Evolutionary conservation across 768 basidiomycete species (phyloP), one percentile per base, ranked within the genome.

Genomic region (Boletus tylopilopsis): DNA sequence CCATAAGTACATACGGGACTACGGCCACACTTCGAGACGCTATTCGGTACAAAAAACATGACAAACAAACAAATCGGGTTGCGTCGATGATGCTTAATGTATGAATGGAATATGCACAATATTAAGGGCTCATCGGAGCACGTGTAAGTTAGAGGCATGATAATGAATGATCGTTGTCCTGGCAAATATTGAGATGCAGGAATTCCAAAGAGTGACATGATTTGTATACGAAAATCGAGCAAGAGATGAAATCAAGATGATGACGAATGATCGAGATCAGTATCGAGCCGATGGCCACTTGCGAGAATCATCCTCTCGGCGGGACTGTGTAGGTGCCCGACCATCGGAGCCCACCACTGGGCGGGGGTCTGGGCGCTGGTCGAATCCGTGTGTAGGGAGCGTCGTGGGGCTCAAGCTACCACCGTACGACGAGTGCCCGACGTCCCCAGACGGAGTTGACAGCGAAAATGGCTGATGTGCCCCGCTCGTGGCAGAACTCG

Each of bases 381-480:
- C 55, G 53, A 76, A 80, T 18, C 70, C 55, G 23, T 69, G 56
- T 33, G 70, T 61, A 29, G 67, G 47, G 23, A 64, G 59, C 2
- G 57, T 56, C 1, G 67, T 58, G 0, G 67, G 61, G 25, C 67
- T 68, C 19, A 69, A 63, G 23, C 71, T 55, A 40, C 62, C 62
- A 15, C 68, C 64, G 47, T 72, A 78, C 30, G 68, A 58, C 10
- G 61, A 47, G 38, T 64, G 64, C 56, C 68, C 35, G 59, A 68
- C 54, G 67, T 69, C 63, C n/a, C 58, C 60, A 2, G 57, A 3
- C n/a, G 68, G 56, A 68, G 72, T 56, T 5, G 72, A 49, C 54
- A 77, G 66, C 22, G 74, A 64, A 63, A 78, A 82, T 6, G 79
- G 60, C 34, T 78, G 79, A 53, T 82, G 81, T 25, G 75, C 61